phyloP scores from a whole-genome alignment of 164 flowering plant species.

The Berberis vulgaris region DNA sequence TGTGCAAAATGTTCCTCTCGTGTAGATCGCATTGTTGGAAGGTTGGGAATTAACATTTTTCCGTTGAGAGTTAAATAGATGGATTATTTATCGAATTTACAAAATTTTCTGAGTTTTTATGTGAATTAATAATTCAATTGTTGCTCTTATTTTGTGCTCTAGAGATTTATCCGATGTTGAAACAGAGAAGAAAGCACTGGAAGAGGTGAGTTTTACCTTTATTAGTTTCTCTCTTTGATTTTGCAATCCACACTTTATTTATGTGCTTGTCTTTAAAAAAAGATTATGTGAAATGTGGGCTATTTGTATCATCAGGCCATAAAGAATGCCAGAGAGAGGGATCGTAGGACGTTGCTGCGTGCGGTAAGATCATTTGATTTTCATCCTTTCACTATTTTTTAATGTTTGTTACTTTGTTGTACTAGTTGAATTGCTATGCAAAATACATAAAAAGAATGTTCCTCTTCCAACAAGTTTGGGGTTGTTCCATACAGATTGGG shows the following conservation, averaged over 20 bases:
- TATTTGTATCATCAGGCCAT: constrained; percentile 49
- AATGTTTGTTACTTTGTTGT: neutral
- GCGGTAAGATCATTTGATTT: constrained; percentile 43
- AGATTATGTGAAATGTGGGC: neutral
- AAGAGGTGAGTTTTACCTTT: constrained; percentile 42
- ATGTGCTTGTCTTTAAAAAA: no score
- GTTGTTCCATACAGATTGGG: no score
- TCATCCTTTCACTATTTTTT: neutral
- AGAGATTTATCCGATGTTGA: constrained; percentile 74
- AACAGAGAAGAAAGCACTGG: constrained; percentile 76
- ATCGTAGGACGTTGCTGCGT: constrained; percentile 67
- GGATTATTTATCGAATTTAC: neutral
- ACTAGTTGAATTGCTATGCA: neutral
- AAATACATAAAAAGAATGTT: neutral
- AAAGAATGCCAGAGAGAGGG: constrained; percentile 93
- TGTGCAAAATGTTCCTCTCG: constrained; percentile 87
- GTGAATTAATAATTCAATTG: neutral
- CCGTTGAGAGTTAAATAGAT: neutral
- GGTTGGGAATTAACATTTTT: constrained; percentile 26
- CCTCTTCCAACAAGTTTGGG: no score
- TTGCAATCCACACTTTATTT: neutral
- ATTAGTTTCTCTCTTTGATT: neutral
- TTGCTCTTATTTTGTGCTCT: neutral
- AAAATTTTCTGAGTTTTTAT: neutral
- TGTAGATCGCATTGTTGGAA: constrained; percentile 62